phyloP scores from a whole-genome alignment of 2,329 filamentous ascomycete genomes.

The Clonostachys rhizophaga region DNA sequence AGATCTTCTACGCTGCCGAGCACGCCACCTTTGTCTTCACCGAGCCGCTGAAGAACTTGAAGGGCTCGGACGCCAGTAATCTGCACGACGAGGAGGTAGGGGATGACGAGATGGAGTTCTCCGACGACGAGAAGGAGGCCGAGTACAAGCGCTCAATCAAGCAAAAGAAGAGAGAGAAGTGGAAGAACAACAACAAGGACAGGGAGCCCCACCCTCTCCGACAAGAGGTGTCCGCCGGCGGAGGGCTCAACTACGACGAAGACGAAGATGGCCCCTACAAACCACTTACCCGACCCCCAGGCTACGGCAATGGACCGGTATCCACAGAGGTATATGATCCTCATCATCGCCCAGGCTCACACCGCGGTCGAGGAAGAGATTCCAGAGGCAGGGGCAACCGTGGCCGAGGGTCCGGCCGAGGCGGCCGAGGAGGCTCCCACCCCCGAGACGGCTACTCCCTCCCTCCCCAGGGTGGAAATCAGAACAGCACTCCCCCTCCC shows the following conservation, averaged over 20 bases:
- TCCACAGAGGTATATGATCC: slow-evolving; percentile 31
- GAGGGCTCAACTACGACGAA: slow-evolving; percentile 54
- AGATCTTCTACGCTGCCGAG: slow-evolving; percentile 73
- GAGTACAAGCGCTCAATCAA: slow-evolving; percentile 71
- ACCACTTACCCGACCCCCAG: slow-evolving; percentile 63
- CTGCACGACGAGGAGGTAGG: slow-evolving; percentile 87
- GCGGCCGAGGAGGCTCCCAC: slow-evolving; percentile 26
- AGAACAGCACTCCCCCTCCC: slow-evolving; percentile 8
- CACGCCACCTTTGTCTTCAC: slow-evolving; percentile 87
- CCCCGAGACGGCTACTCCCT: slow-evolving; percentile 35
- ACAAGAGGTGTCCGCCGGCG: slow-evolving; percentile 24
- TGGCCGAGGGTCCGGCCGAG: slow-evolving; percentile 30
- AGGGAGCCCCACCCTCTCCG: slow-evolving; percentile 32
- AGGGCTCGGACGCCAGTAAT: slow-evolving; percentile 92
- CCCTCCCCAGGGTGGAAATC: slow-evolving; percentile 21
- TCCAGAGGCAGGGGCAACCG: slow-evolving; percentile 28
- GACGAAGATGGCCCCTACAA: slow-evolving; percentile 67
- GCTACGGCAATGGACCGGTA: slow-evolving; percentile 48
- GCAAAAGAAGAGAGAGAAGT: slow-evolving; percentile 54
- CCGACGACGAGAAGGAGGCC: slow-evolving; percentile 91
- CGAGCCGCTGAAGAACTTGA: slow-evolving; percentile 69
- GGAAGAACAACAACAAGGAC: slow-evolving; percentile 14
- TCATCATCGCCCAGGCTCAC: slow-evolving; percentile 31
- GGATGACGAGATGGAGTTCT: slow-evolving; percentile 89
- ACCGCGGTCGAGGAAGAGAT: slow-evolving; percentile 35